These are phyloP conservation scores for Geranium brycei DNA, from an alignment of 345 rosid genomes.

Conservation along the genomic window DNA sequence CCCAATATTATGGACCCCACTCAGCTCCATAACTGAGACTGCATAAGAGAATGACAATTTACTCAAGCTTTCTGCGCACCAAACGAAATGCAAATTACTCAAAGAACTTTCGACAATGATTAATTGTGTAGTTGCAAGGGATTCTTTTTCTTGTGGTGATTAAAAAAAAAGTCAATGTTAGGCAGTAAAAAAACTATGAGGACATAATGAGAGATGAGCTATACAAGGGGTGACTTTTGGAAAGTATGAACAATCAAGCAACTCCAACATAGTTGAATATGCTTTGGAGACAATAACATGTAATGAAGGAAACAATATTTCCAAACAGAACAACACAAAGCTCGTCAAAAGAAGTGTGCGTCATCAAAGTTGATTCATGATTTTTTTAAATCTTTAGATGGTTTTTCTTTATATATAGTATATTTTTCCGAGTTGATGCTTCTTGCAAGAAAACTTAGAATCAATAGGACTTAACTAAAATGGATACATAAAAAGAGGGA, in stretches of 20 bases:
- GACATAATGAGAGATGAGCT: conserved; percentile 13
- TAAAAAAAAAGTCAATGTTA: conserved; percentile 16
- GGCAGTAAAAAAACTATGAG: conserved; percentile 18
- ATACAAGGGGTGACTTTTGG: conserved; percentile 11
- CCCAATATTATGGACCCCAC: conserved; percentile 19
- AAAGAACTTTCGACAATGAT: background rate
- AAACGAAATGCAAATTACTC: background rate
- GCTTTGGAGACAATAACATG: conserved; percentile 14
- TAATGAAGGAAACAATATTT: background rate
- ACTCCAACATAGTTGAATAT: conserved; percentile 9
- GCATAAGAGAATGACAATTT: conserved; percentile 25
- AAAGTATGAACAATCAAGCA: conserved; percentile 19
- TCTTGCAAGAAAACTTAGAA: conserved; percentile 2
- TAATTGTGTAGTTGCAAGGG: background rate
- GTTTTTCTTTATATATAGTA: conserved; percentile 11
- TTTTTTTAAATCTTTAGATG: conserved; percentile 1
- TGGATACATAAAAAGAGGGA: conserved; percentile 33
- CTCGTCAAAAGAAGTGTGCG: conserved; percentile 26
- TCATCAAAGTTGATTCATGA: conserved; percentile 8
- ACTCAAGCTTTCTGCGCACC: conserved; percentile 24
- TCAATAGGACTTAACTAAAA: conserved; percentile 4
- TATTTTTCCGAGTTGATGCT: conserved; percentile 1
- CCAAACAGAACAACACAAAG: conserved; percentile 5
- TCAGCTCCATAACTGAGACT: conserved; percentile 25
- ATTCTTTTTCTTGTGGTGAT: background rate